These are phyloP conservation scores for Boletellus ananas DNA, from an alignment of 768 basidiomycete genomes.

Conservation along the genomic window DNA sequence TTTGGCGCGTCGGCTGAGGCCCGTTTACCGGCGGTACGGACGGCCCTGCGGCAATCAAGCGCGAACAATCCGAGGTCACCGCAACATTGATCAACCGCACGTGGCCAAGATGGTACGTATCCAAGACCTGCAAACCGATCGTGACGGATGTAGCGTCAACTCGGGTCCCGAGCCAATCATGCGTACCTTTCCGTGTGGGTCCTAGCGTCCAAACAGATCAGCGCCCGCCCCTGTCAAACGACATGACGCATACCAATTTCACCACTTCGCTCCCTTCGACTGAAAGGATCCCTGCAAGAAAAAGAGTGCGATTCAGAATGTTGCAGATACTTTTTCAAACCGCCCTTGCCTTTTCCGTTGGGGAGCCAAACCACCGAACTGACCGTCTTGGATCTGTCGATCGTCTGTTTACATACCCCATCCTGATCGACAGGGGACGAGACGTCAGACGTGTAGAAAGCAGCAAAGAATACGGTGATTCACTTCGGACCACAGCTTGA, in stretches of 20 bases:
- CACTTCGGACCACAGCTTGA: constrained; percentile 54
- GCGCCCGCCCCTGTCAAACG: background rate
- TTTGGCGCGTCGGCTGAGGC: constrained; percentile 43
- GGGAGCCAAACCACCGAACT: constrained; percentile 51
- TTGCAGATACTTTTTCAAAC: background rate
- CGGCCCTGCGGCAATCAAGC: constrained; percentile 47
- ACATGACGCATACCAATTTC: constrained; percentile 35
- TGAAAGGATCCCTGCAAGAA: constrained; percentile 42
- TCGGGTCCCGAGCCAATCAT: background rate
- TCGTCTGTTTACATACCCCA: constrained; percentile 47
- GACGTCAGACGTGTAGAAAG: no score
- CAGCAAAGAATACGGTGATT: background rate
- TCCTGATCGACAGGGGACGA: constrained; percentile 28
- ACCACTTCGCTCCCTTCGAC: constrained; percentile 46
- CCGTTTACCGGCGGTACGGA: constrained; percentile 38
- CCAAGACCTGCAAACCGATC: constrained; percentile 31
- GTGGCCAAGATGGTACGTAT: constrained; percentile 39
- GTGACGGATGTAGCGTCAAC: no score
- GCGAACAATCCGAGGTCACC: constrained; percentile 42
- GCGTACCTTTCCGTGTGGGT: constrained; percentile 38
- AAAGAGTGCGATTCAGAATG: background rate
- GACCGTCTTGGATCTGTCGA: constrained; percentile 42
- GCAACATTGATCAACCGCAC: constrained; percentile 48
- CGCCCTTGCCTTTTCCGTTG: constrained; percentile 38
- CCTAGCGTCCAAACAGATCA: constrained; percentile 25